Evolutionary conservation across 2,329 filamentous ascomycete species (phyloP), one percentile per base, ranked within the genome.

Genomic region (Alternaria dauci): DNA sequence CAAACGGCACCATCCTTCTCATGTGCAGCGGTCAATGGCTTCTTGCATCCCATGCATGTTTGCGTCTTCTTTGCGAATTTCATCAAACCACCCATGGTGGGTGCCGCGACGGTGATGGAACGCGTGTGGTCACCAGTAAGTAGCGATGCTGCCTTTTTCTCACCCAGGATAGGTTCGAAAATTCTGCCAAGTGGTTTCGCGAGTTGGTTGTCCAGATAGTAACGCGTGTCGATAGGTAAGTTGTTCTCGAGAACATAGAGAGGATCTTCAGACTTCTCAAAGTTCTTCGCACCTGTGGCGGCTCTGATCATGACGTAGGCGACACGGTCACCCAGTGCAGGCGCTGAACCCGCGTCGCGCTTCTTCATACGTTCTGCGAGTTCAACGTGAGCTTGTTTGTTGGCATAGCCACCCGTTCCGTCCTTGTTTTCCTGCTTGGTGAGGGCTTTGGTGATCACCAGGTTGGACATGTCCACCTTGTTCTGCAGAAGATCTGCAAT

Each of bases 1-100:
- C 95, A 99, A 14, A 98, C 93, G 0, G 96, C 95, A 5, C 94
- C 94, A 5, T 87, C 87, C 68, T 86, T 88, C 80, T 97, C 94
- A 46, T 91, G 87, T 69, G 92, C 91, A 61, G 88, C 88, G 7
- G 87, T 89, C 51, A 99, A 85, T 4, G 95, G 95, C 79, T 97
- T 97, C 86, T 98, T 99, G 87, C 95, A 99, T 4, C 94, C 95
- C 91, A 99, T 96, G 79, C 95, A 99, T 0, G 95, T 98, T 81
- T 94, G 89, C 3, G 95, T 99, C 83, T 96, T 97, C 83, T 97
- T 97, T 34, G 95, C 87, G 76, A 98, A 99, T 81, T 96, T 97
- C 95, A 99, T 99, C 65, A 99, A 83, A 0, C 95, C 95, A 58
- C 95, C 95, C 63, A 97, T 87, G 0, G 91, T 91, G 0, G 96